phyloP scores from a whole-genome alignment of 169 alveolate species.

The Eimeria praecox region DNA sequence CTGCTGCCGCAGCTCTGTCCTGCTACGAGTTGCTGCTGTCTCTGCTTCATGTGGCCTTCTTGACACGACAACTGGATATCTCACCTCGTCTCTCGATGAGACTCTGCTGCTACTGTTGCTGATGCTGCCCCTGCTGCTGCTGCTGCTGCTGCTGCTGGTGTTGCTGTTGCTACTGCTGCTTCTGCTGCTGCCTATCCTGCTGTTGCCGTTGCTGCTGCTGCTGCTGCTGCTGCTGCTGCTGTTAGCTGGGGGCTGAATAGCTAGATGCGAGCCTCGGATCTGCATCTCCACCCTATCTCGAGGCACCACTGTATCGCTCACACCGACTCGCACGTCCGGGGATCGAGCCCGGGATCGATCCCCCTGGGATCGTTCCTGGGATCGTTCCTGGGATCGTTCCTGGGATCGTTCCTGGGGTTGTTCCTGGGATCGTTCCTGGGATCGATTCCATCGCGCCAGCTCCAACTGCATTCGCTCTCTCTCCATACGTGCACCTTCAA shows the following conservation, averaged over 20 bases:
- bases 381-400: neutral
- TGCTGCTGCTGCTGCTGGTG: neutral
- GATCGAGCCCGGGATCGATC: neutral
- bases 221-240: neutral
- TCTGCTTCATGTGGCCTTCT: neutral
- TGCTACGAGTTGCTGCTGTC: neutral
- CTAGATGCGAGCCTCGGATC: neutral
- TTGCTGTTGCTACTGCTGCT: neutral
- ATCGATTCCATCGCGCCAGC: neutral
- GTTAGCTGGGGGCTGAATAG: neutral
- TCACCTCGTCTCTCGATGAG: neutral
- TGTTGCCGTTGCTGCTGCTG: neutral
- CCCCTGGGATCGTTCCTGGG: neutral
- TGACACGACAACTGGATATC: neutral
- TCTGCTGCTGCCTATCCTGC: neutral
- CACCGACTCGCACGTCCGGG: neutral
- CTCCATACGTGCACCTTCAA: conserved; percentile 46
- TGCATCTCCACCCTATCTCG: conserved; percentile 21
- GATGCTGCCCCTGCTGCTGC: neutral
- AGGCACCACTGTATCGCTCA: neutral
- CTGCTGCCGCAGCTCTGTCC: neutral
- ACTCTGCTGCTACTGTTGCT: neutral
- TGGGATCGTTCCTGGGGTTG: neutral
- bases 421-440: neutral
- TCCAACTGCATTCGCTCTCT: conserved; percentile 33